Conservation (phyloP, 2,329 filamentous ascomycete genomes). For the Plenodomus lindquistii region DNA sequence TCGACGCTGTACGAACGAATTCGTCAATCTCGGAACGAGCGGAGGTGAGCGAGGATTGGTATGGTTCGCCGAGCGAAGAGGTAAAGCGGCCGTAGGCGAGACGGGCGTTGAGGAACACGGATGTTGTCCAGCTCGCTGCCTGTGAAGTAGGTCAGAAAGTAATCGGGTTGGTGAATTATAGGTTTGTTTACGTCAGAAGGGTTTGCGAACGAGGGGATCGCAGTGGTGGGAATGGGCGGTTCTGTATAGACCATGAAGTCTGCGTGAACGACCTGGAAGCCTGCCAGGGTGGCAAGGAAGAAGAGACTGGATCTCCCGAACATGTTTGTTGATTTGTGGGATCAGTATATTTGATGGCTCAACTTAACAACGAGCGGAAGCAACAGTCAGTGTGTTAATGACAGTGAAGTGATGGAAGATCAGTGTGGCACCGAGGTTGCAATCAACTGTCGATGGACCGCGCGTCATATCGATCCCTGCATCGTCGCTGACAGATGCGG, state of each 20-base stretch:
- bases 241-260: constrained; percentile 40
- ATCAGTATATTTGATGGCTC: neutral
- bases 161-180: neutral
- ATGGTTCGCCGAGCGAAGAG: constrained; percentile 23
- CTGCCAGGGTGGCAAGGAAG: constrained; percentile 17
- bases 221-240: constrained; percentile 32
- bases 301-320: constrained; percentile 16
- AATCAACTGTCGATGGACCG: neutral
- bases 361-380: neutral
- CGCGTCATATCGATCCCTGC: neutral
- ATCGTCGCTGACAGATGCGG: constrained; percentile 5
- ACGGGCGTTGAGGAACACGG: constrained; percentile 30
- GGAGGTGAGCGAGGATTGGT: constrained; percentile 30
- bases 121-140: constrained; percentile 33
- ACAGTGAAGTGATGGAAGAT: neutral
- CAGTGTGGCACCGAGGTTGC: neutral
- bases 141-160: constrained; percentile 3
- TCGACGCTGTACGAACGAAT: constrained; percentile 25
- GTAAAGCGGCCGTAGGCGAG: constrained; percentile 28
- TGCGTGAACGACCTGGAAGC: constrained; percentile 20
- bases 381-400: neutral
- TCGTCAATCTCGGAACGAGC: constrained; percentile 31
- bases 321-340: constrained; percentile 7
- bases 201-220: constrained; percentile 30
- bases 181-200: constrained; percentile 19